Evolutionary conservation across 164 flowering plant species (phyloP).

Genomic region (Protea cynaroides): DNA sequence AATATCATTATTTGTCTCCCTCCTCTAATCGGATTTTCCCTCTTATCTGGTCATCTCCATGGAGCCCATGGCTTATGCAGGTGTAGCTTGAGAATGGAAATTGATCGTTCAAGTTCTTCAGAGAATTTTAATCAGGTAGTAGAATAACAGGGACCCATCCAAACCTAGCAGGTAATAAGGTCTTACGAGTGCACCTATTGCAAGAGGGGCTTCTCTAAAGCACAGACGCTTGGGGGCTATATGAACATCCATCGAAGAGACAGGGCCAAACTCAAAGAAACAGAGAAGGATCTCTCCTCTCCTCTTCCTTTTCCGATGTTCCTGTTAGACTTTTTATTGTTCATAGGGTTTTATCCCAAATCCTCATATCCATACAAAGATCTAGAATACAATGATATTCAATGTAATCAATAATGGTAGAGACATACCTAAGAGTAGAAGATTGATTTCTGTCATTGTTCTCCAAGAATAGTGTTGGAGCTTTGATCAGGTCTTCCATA

Average conservation of each 20-base stretch:
- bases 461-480: too few relatives aligned
- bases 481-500: too few relatives aligned
- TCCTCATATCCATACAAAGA: too few relatives aligned
- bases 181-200: constrained; percentile 43
- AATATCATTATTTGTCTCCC: background rate
- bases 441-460: too few relatives aligned
- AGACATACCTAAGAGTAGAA: too few relatives aligned
- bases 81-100: constrained; percentile 9
- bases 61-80: constrained; percentile 5
- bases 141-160: constrained; percentile 8
- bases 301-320: too few relatives aligned
- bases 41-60: constrained; percentile 1
- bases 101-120: constrained; percentile 3
- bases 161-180: constrained; percentile 18
- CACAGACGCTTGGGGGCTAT: constrained; percentile 51
- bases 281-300: background rate
- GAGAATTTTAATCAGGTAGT: constrained; percentile 7
- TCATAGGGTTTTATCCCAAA: too few relatives aligned
- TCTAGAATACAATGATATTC: too few relatives aligned
- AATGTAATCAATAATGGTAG: too few relatives aligned
- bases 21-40: too few relatives aligned
- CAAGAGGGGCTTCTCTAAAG: constrained; percentile 44
- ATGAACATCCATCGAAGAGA: constrained; percentile 49
- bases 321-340: too few relatives aligned
- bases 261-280: constrained; percentile 31